A percentile compares a stretch with the other conserved stretches of the same genome.
phyloP scores from a whole-genome alignment of 495 filamentous ascomycete species.

The Cudoniella acicularis region DNA sequence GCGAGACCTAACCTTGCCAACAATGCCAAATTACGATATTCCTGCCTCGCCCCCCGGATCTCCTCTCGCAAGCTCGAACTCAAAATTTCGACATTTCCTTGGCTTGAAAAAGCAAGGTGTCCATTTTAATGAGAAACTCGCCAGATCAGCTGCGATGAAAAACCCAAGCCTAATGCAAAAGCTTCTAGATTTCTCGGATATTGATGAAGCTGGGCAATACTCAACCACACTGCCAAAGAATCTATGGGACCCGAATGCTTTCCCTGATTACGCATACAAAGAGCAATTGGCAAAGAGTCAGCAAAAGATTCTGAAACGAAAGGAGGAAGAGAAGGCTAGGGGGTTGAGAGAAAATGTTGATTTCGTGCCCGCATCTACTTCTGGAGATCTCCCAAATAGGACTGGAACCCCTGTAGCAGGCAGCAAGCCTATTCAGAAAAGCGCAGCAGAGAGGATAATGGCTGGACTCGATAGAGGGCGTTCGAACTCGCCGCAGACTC shows the following conservation, averaged over 20 bases:
- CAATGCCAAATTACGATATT: slow-evolving; percentile 72
- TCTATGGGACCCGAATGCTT: slow-evolving; percentile 61
- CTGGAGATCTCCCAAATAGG: slow-evolving; percentile 16
- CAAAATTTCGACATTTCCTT: slow-evolving; percentile 81
- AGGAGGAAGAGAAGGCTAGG: slow-evolving; percentile 50
- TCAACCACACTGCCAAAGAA: slow-evolving; percentile 63
- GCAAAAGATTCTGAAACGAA: slow-evolving; percentile 53
- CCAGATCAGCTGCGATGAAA: slow-evolving; percentile 62
- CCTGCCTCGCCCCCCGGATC: slow-evolving; percentile 81
- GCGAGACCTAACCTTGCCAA: slow-evolving; percentile 81
- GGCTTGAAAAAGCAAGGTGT: slow-evolving; percentile 77
- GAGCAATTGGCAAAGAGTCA: slow-evolving; percentile 67
- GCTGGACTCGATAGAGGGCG: slow-evolving; percentile 33
- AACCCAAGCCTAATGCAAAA: slow-evolving; percentile 81
- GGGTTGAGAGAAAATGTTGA: slow-evolving; percentile 63
- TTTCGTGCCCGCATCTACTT: slow-evolving; percentile 59
- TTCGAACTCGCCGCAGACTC: slow-evolving; percentile 26
- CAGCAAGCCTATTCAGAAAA: slow-evolving; percentile 29
- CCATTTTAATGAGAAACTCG: slow-evolving; percentile 87
- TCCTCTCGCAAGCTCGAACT: slow-evolving; percentile 53
- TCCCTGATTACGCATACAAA: slow-evolving; percentile 70
- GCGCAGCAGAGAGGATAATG: slow-evolving; percentile 38
- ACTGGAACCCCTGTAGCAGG: slow-evolving; percentile 21
- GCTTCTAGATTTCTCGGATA: slow-evolving; percentile 75
- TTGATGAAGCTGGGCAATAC: slow-evolving; percentile 68